Conservation (phyloP, 75 land plant genomes). For the Selaginella moellendorffii region DNA sequence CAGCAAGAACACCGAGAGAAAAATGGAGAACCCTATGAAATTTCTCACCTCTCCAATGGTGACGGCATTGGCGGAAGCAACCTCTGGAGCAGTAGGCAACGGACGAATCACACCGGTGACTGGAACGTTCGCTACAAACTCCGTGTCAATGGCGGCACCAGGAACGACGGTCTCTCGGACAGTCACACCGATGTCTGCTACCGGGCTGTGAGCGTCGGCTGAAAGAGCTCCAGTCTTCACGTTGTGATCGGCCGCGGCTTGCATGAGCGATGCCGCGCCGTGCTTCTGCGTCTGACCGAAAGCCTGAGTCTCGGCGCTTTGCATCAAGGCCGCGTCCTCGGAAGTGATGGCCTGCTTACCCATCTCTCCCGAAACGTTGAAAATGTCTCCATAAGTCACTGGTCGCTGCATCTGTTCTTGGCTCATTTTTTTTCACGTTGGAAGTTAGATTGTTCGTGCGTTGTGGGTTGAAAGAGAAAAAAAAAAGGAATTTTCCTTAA, state of each 20-base stretch:
- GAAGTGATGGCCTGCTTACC: constrained; percentile 33
- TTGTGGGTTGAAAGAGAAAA: too few relatives aligned
- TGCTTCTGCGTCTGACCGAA: constrained; percentile 41
- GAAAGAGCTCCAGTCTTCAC: constrained; percentile 31
- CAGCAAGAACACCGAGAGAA: too few relatives aligned
- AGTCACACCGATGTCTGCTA: constrained; percentile 38
- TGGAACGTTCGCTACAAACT: constrained; percentile 29
- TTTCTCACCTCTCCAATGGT: constrained; percentile 54
- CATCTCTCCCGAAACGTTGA: constrained; percentile 32
- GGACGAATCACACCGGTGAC: constrained; percentile 21
- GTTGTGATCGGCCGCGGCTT: constrained; percentile 47
- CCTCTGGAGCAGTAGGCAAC: constrained; percentile 10
- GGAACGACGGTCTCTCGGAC: constrained; percentile 38
- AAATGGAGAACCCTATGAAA: too few relatives aligned
- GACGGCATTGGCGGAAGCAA: constrained; percentile 14
- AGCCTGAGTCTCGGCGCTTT: constrained; percentile 41
- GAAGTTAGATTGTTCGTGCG: too few relatives aligned
- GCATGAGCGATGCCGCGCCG: constrained; percentile 59
- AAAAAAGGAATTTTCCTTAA: too few relatives aligned
- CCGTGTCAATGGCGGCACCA: constrained; percentile 22
- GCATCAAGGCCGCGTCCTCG: constrained; percentile 65
- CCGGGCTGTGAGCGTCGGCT: constrained; percentile 16
- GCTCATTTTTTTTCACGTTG: too few relatives aligned
- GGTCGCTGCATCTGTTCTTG: constrained; percentile 16
- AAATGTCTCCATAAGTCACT: constrained; percentile 59